Conservation (phyloP, 139 green algal genomes). For the Closterium sp. region DNA sequence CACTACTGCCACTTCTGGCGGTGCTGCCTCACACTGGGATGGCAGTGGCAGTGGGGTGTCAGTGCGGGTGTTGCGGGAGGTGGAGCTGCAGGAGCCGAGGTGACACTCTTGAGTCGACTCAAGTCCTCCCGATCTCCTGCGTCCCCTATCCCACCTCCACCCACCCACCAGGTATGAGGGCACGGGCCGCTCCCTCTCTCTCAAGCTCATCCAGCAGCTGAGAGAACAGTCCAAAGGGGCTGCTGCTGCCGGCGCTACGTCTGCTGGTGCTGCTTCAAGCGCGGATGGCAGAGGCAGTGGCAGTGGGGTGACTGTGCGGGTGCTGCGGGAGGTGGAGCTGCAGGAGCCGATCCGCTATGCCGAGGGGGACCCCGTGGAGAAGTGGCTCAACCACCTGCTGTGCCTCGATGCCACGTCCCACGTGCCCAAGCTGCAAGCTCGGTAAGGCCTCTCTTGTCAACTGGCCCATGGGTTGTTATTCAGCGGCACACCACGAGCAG, state of each 20-base stretch:
- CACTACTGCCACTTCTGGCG: neutral
- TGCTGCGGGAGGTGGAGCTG: constrained; percentile 87
- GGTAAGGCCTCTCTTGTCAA: no score
- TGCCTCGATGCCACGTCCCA: constrained; percentile 88
- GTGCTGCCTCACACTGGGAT: neutral
- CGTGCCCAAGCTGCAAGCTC: constrained; percentile 56
- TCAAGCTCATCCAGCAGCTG: constrained; percentile 96
- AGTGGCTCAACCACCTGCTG: constrained; percentile 89
- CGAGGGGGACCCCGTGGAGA: constrained; percentile 82
- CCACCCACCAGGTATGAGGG: constrained; percentile 79
- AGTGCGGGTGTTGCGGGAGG: constrained; percentile 84
- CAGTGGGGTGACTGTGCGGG: constrained; percentile 56
- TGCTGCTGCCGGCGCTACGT: neutral
- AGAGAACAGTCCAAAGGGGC: constrained; percentile 52
- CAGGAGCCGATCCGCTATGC: constrained; percentile 87
- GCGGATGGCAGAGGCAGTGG: neutral
- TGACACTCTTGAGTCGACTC: no score
- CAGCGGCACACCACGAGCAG: no score
- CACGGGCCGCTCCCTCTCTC: constrained; percentile 85
- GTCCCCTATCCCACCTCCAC: neutral
- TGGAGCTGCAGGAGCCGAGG: constrained; percentile 82
- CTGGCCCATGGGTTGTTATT: no score
- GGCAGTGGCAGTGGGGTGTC: neutral
- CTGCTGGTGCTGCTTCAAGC: neutral
- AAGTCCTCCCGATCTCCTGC: constrained; percentile 48